These are phyloP conservation scores for Debaryomyces udenii DNA, from an alignment of 1,139 yeast genomes.

Conservation along the genomic window DNA sequence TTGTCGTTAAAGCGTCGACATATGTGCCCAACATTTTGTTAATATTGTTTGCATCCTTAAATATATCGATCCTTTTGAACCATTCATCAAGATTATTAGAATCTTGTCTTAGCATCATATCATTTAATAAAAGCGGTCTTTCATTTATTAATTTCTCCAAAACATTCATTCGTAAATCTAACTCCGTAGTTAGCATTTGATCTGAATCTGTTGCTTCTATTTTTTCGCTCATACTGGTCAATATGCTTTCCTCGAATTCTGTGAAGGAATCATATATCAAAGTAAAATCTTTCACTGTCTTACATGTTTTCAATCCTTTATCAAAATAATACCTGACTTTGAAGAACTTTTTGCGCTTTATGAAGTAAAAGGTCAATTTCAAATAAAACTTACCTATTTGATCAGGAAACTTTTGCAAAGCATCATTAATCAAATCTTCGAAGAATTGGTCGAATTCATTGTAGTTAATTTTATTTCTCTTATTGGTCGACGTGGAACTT, in stretches of 20 bases:
- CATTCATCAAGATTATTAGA: conserved; percentile 66
- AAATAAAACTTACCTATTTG: conserved; percentile 57
- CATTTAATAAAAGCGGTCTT: conserved; percentile 62
- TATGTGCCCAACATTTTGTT: conserved; percentile 56
- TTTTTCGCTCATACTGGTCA: conserved; percentile 39
- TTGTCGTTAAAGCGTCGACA: conserved; percentile 65
- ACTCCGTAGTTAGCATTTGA: conserved; percentile 25
- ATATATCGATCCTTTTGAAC: conserved; percentile 61
- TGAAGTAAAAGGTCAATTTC: conserved; percentile 53
- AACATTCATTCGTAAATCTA: conserved; percentile 49
- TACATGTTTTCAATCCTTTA: conserved; percentile 47
- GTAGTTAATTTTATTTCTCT: conserved; percentile 9
- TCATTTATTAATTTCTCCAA: conserved; percentile 60
- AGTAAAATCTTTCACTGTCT: conserved; percentile 65
- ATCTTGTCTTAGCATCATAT: conserved; percentile 66
- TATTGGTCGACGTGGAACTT: conserved; percentile 12
- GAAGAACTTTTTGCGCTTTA: conserved; percentile 33
- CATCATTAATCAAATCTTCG: conserved; percentile 34
- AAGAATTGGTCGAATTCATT: conserved; percentile 25
- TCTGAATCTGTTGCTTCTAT: conserved; percentile 22
- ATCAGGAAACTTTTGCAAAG: conserved; percentile 58
- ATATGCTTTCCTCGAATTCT: conserved; percentile 59
- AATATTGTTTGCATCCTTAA: conserved; percentile 32
- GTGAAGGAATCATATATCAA: conserved; percentile 64
- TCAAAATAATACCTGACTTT: conserved; percentile 54